Evolutionary conservation across 441 rosid species (phyloP).

Genomic region (Jatropha podagrica): DNA sequence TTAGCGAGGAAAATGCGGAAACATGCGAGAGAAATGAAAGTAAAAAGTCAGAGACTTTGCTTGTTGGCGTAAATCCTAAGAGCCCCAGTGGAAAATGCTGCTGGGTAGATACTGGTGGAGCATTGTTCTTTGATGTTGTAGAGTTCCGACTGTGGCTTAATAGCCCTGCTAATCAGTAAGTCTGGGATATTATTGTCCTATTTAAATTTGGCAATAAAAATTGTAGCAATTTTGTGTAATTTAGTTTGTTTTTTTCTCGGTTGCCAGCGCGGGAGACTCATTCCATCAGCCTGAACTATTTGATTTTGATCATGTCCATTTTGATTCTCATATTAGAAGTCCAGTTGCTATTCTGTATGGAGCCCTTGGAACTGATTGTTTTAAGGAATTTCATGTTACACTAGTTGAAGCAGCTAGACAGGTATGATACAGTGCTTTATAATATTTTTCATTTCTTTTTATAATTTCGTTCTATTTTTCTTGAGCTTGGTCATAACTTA

Average conservation of each 20-base stretch:
- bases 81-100: slow-evolving; percentile 78
- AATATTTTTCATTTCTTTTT: slow-evolving; percentile 5
- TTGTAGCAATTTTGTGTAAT: slow-evolving; percentile 19
- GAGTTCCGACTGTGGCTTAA: slow-evolving; percentile 72
- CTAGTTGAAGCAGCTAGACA: slow-evolving; percentile 75
- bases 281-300: slow-evolving; percentile 88
- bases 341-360: slow-evolving; percentile 87
- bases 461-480: neutral
- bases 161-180: slow-evolving; percentile 51
- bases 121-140: slow-evolving; percentile 68
- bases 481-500: slow-evolving; percentile 1
- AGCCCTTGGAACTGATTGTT: slow-evolving; percentile 92
- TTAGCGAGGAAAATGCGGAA: slow-evolving; percentile 28
- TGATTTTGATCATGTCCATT: slow-evolving; percentile 90
- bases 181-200: slow-evolving; percentile 12
- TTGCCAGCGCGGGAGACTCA: slow-evolving; percentile 55
- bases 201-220: slow-evolving; percentile 8
- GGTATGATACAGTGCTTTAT: slow-evolving; percentile 38
- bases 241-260: slow-evolving; percentile 24
- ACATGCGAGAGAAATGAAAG: slow-evolving; percentile 30
- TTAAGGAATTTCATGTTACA: slow-evolving; percentile 67
- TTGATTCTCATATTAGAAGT: slow-evolving; percentile 57
- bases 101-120: slow-evolving; percentile 92
- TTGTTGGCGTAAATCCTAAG: slow-evolving; percentile 53
- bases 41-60: slow-evolving; percentile 47